Base-by-base conservation (phyloP, 2,329 filamentous ascomycete genomes). In the Chaetomium globosum region DNA sequence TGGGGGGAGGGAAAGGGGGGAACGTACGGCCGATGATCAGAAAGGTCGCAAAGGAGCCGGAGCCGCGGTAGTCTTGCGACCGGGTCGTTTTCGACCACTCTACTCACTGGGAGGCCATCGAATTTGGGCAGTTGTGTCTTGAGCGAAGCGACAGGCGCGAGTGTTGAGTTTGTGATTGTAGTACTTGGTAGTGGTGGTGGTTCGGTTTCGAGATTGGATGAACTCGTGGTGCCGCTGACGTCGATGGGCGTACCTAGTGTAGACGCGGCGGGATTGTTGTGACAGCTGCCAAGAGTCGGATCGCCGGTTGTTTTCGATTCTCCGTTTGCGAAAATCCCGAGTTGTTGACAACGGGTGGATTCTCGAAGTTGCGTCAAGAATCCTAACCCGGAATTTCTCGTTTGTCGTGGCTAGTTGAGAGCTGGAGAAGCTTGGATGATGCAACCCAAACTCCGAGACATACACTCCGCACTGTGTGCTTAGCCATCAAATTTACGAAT, bases 11-110 rank as follows among this genome's bases (percentile, higher is more conserved):
- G 43, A 68, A 54, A 61, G 53, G 68, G 49, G 30, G 46, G 51
- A n/a, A n/a, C 92, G 76, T 85, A 97, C 94, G 93, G 71, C 92
- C 93, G 71, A 98, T 89, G 76, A 99, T 97, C 79, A 99, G 89
- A 76, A 97, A 97, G 55, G 95, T 97, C 78, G 93, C 93, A 77
- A 99, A 99, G 58, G 92, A 92, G 73, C 82, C 81, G 57, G 86
- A 83, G 64, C 86, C 85, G 70, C 80, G 80, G 73, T 87, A 86
- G 77, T 84, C 78, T 73, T 79, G 80, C 66, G 84, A 86, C 76
- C 78, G 80, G 66, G 83, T 84, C 70, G 79, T 85, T 79, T 87
- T 87, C 70, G 62, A 65, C 70, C 70, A 71, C 65, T 71, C 70
- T 61, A 71, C 69, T 68, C 69, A 71, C 36, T 65, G 59, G 51